Conservation (phyloP, 176 grass and related monocot species). For the Ensete ventricosum region DNA sequence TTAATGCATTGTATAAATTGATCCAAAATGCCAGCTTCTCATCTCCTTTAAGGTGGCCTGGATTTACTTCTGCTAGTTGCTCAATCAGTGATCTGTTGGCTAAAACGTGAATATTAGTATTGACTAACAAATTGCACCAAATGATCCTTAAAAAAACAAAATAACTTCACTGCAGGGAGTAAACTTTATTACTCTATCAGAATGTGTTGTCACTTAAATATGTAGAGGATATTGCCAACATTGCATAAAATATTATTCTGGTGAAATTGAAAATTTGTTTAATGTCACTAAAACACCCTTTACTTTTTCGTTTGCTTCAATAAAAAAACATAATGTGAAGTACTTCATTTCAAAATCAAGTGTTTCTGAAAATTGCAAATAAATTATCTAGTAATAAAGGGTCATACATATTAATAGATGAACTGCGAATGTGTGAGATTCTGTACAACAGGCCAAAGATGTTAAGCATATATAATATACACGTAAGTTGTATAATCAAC, state of each 20-base stretch:
- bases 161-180: neutral
- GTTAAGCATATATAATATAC: no score
- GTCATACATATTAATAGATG: no score
- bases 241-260: neutral
- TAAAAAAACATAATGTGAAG: no score
- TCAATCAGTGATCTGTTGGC: constrained; percentile 70
- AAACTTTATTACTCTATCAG: neutral
- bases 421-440: no score
- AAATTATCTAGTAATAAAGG: no score
- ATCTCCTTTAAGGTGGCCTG: constrained; percentile 47
- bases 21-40: constrained; percentile 93
- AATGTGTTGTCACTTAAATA: neutral
- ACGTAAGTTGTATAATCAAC: no score
- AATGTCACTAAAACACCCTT: neutral
- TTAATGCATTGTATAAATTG: constrained; percentile 81
- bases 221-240: neutral
- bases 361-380: no score
- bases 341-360: no score
- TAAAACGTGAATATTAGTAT: constrained; percentile 23
- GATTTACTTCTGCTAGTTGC: constrained; percentile 82
- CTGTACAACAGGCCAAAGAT: no score
- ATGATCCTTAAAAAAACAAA: neutral
- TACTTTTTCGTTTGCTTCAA: neutral
- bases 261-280: neutral
- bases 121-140: neutral